Evolutionary conservation across 2,329 filamentous ascomycete genomes (phyloP), one percentile per base, ranked within the genome.

Genomic region (Fusarium napiforme): DNA sequence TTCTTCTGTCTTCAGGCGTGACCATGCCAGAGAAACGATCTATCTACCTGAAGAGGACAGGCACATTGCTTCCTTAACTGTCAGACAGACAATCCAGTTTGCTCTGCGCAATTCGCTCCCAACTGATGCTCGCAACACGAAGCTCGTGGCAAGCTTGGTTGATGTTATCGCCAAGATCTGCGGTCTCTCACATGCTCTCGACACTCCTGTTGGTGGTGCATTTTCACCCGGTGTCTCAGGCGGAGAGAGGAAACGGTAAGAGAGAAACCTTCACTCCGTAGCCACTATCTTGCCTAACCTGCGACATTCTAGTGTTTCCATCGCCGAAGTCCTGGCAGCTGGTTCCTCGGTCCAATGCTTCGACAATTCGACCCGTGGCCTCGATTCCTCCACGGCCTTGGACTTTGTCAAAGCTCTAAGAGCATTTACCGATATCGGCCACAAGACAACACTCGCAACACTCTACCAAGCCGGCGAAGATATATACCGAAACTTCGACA

Each of bases 41-140:
- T 95, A 95, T 80, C 94, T 93, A 75, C 89, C 88, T 21, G 93
- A 96, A 80, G 92, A 94, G 74, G 92, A 95, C 75, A 86, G 89
- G 21, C 93, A 96, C 79, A 91, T 94, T 77, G 90, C 93, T 4
- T 86, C 87, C 2, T 84, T 95, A 36, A 94, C 90, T 7, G 93
- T 95, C 1, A 92, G 91, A 86, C 92, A 95, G 80, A 95, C 93
- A 0, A 84, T 96, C 40, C 89, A 88, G 7, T 95, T 95, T 76
- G 91, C 93, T 0, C 83, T 95, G 57, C 88, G 90, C 80, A 94
- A 90, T 82, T 55, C 32, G 9, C 50, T 55, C 2, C 36, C 50
- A 0, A 21, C 23, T 8, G n/a, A 39, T 15, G 50, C 50, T 28
- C 50, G 50, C 9, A 36, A 55, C 18, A 30, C 36, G 5, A 55